A percentile compares a stretch with the other conserved stretches of the same genome.
These are phyloP conservation scores for Mucuna pruriens DNA, from an alignment of 306 rosid species.

Conservation along the genomic window DNA sequence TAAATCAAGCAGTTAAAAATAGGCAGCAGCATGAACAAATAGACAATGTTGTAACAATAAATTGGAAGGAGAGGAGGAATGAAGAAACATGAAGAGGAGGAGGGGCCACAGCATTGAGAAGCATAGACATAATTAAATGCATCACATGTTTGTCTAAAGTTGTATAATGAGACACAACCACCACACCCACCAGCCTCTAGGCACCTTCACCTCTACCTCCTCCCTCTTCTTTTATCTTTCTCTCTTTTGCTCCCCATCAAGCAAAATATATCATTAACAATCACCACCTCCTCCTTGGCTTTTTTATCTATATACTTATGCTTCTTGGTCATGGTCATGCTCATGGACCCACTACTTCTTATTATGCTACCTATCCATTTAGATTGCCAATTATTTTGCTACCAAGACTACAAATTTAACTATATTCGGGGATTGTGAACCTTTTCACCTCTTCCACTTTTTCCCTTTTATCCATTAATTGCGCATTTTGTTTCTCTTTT, in stretches of 20 bases:
- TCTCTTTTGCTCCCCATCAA: slow-evolving; percentile 35
- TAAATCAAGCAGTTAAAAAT: no score
- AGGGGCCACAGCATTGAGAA: slow-evolving; percentile 34
- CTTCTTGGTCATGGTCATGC: slow-evolving; percentile 18
- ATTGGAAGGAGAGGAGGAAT: not conserved
- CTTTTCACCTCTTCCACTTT: slow-evolving; percentile 11
- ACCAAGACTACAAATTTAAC: not conserved
- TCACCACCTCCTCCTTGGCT: slow-evolving; percentile 14
- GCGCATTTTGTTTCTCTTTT: slow-evolving; percentile 35
- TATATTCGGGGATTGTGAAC: not conserved
- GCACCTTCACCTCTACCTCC: not conserved
- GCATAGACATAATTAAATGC: slow-evolving; percentile 55
- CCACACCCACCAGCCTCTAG: slow-evolving; percentile 42
- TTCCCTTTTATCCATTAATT: slow-evolving; percentile 31
- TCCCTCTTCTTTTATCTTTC: slow-evolving; percentile 20
- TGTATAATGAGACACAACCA: slow-evolving; percentile 39
- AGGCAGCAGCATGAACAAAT: not conserved
- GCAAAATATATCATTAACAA: slow-evolving; percentile 20
- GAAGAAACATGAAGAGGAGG: not conserved
- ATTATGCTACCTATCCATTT: not conserved
- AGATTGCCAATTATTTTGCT: not conserved
- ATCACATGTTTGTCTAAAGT: slow-evolving; percentile 60
- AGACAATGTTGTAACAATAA: not conserved
- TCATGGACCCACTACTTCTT: slow-evolving; percentile 37
- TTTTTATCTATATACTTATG: not conserved